These are phyloP conservation scores for Prunus salicina DNA, from an alignment of 306 rosid species.

Conservation along the genomic window DNA sequence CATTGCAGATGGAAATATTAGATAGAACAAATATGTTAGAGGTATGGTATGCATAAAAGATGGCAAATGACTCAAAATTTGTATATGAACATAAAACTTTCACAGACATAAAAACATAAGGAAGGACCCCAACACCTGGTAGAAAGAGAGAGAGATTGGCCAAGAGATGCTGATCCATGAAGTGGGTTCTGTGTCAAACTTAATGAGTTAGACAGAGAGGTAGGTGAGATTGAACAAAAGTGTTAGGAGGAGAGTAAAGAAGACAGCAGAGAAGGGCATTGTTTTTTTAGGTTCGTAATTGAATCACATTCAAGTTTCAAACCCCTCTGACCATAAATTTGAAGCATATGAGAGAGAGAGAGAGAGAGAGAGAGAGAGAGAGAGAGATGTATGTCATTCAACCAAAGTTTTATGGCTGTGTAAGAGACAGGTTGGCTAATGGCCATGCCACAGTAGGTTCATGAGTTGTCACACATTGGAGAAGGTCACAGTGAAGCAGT, in stretches of 20 bases:
- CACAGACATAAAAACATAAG: background rate
- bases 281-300: conserved; percentile 3
- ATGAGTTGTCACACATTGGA: conserved; percentile 34
- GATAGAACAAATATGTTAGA: background rate
- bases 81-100: background rate
- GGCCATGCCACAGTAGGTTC: background rate
- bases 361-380: background rate
- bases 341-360: too few species aligned
- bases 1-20: background rate
- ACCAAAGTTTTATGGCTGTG: background rate
- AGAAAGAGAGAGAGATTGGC: conserved; percentile 5
- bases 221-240: conserved; percentile 40
- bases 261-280: conserved; percentile 13
- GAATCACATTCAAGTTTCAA: conserved; percentile 14
- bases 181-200: conserved; percentile 29
- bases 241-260: conserved; percentile 39
- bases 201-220: conserved; percentile 39
- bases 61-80: background rate
- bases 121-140: background rate
- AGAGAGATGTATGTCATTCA: background rate
- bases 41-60: background rate
- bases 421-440: conserved; percentile 21
- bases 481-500: background rate
- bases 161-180: conserved; percentile 12
- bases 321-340: conserved; percentile 20